Percentiles rank a stretch among this genome's conserved stretches.
Evolutionary conservation across 768 basidiomycete species (phyloP).

Genomic region (Lactarius indigo): DNA sequence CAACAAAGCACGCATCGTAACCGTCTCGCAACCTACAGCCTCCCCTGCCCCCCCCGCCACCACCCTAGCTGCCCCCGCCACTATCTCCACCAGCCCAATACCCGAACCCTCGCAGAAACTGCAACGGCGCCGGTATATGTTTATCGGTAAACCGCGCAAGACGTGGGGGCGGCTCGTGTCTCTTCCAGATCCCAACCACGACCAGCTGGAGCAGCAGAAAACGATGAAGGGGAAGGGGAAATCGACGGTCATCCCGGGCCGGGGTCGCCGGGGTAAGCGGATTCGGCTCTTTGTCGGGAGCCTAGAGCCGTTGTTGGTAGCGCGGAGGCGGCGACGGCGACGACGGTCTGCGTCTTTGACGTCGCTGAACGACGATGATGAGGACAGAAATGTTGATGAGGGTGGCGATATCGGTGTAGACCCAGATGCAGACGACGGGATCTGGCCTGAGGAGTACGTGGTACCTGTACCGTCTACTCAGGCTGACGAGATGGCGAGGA

Average conservation of each 20-base stretch:
- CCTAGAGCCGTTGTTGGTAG: background rate
- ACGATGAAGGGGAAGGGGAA: background rate
- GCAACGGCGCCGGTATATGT: background rate
- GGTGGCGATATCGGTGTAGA: background rate
- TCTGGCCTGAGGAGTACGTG: conserved; percentile 7
- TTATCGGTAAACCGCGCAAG: conserved; percentile 10
- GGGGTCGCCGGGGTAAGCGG: background rate
- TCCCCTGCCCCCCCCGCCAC: background rate
- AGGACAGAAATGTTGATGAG: background rate
- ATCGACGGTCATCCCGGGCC: background rate
- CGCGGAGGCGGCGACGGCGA: background rate
- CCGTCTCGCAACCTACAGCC: background rate
- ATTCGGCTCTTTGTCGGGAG: conserved; percentile 6
- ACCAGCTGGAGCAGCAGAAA: background rate
- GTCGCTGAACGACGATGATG: background rate
- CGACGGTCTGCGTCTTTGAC: background rate
- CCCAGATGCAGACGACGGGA: background rate
- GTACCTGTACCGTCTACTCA: background rate
- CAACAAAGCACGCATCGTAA: background rate
- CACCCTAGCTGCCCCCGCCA: background rate
- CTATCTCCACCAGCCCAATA: background rate
- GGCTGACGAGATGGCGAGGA: background rate
- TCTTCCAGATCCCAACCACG: background rate
- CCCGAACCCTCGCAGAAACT: background rate
- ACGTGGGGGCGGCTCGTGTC: conserved; percentile 12